These are phyloP conservation scores for Millerago galiae DNA, from an alignment of 805 yeast species.

Conservation along the genomic window DNA sequence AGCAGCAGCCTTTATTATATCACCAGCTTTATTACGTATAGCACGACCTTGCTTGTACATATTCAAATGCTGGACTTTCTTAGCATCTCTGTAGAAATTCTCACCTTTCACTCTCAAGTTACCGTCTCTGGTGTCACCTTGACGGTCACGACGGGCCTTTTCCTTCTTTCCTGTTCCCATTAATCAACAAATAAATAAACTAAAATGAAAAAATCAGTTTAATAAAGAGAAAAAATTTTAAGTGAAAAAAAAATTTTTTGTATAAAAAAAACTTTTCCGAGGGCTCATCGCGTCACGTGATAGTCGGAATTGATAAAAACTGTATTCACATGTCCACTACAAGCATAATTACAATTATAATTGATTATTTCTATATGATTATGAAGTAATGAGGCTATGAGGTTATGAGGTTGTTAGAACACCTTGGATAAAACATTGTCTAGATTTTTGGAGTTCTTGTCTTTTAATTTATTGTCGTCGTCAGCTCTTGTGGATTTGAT, in stretches of 20 bases:
- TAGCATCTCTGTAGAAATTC: conserved; percentile 91
- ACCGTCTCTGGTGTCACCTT: conserved; percentile 78
- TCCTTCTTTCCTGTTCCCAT: conserved; percentile 97
- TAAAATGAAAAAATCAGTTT: background rate
- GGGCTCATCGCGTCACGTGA: conserved; percentile 10
- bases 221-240: conserved; percentile 5
- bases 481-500: conserved; percentile 63
- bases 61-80: conserved; percentile 79
- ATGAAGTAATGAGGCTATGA: too few relatives aligned
- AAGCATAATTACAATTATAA: background rate
- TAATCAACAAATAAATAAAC: background rate
- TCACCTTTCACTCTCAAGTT: conserved; percentile 94
- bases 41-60: conserved; percentile 95
- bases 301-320: background rate
- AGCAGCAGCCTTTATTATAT: conserved; percentile 77
- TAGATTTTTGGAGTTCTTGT: conserved; percentile 33
- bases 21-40: conserved; percentile 80
- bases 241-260: background rate
- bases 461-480: conserved; percentile 43
- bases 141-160: conserved; percentile 76
- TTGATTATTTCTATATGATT: too few relatives aligned
- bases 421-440: conserved; percentile 28
- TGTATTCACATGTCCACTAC: too few relatives aligned
- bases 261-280: conserved; percentile 1
- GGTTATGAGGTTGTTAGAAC: conserved; percentile 7